These are phyloP conservation scores for Aspergillus mulundensis DNA, from an alignment of 495 filamentous ascomycete species.

Conservation along the genomic window DNA sequence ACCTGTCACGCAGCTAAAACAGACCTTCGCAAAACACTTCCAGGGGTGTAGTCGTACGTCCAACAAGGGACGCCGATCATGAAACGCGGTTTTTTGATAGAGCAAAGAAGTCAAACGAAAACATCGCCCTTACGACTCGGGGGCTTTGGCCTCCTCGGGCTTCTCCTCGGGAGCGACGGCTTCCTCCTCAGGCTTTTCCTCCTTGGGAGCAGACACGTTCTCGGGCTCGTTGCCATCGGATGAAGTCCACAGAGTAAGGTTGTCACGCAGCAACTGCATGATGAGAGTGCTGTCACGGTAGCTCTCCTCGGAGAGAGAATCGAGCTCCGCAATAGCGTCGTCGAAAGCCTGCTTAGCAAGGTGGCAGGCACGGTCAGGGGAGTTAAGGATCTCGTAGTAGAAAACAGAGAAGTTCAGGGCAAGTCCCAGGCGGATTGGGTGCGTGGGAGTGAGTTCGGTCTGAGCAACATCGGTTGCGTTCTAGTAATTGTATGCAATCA, in stretches of 20 bases:
- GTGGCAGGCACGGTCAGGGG: conserved; percentile 97
- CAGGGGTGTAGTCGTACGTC: conserved; percentile 40
- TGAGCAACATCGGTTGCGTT: conserved; percentile 98
- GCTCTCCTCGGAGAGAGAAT: conserved; percentile 96
- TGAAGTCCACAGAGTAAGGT: conserved; percentile 98
- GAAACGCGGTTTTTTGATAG: conserved; percentile 28
- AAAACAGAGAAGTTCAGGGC: conserved; percentile 99
- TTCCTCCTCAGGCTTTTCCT: conserved; percentile 61
- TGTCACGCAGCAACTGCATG: conserved; percentile 99
- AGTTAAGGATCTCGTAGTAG: conserved; percentile 99
- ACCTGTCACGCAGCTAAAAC: conserved; percentile 41
- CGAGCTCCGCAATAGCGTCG: conserved; percentile 98
- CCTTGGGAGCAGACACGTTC: conserved; percentile 51
- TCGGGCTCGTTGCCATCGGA: conserved; percentile 87
- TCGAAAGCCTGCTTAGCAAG: conserved; percentile 99
- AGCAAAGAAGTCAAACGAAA: conserved; percentile 21
- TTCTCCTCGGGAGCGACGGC: conserved; percentile 45
- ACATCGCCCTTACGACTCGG: conserved; percentile 33
- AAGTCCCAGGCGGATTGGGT: conserved; percentile 97
- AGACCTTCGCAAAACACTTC: conserved; percentile 39
- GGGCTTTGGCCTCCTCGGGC: conserved; percentile 40
- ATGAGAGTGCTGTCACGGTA: conserved; percentile 99
- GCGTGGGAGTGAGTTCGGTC: conserved; percentile 94
- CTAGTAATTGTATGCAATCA: conserved; percentile 44
- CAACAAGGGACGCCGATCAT: conserved; percentile 27